A percentile compares a stretch with the other conserved stretches of the same genome.
phyloP scores from a whole-genome alignment of 371 early-diverging fungal genomes.

The Sporodiniella umbellata region DNA sequence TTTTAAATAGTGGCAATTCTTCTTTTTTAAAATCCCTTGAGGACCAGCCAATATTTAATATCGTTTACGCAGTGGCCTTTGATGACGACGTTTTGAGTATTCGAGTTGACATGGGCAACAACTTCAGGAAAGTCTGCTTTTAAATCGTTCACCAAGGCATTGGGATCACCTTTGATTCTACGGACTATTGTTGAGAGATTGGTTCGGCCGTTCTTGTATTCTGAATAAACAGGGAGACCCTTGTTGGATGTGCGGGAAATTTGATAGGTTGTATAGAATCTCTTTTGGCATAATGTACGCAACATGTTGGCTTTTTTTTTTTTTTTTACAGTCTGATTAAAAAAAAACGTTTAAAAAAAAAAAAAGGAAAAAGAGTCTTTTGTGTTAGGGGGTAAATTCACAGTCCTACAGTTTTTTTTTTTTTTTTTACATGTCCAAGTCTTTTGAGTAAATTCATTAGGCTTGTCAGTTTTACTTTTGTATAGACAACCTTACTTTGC shows the following conservation, averaged over 20 bases:
- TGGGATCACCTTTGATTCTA: constrained; percentile 69
- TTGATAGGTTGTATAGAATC: constrained; percentile 44
- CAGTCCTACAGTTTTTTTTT: too few relatives aligned
- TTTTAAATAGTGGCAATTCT: too few relatives aligned
- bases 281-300: constrained; percentile 5
- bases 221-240: constrained; percentile 70
- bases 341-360: neutral
- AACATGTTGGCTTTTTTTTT: neutral
- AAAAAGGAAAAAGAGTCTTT: neutral
- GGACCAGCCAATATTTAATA: constrained; percentile 57
- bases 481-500: too few relatives aligned
- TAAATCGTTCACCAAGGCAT: constrained; percentile 45
- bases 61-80: constrained; percentile 52
- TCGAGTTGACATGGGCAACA: constrained; percentile 29
- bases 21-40: constrained; percentile 63
- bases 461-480: too few relatives aligned
- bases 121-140: constrained; percentile 34
- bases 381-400: too few relatives aligned
- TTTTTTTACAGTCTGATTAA: too few relatives aligned
- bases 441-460: too few relatives aligned
- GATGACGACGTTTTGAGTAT: constrained; percentile 50
- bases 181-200: constrained; percentile 67
- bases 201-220: constrained; percentile 68
- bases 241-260: constrained; percentile 59
- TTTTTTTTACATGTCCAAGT: too few relatives aligned